Conservation (phyloP, 768 basidiomycete genomes). For the Wakefieldia striispora region DNA sequence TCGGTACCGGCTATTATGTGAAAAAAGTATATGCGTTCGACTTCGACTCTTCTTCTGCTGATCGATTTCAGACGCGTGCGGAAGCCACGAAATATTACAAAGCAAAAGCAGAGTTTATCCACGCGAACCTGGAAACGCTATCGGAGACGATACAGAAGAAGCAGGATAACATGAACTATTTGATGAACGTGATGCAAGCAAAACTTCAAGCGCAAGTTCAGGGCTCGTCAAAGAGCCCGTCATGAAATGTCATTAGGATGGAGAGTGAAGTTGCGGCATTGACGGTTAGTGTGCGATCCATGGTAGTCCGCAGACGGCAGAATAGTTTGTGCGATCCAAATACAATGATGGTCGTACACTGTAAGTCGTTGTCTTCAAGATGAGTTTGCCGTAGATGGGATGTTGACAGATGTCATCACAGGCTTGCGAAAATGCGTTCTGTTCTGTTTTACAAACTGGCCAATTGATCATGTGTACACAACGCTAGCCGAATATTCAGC, state of each 20-base stretch:
- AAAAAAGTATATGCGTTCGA: conserved; percentile 64
- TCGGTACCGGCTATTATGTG: conserved; percentile 96
- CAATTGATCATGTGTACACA: no score
- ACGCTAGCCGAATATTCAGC: no score
- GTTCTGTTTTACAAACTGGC: neutral
- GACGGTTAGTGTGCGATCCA: neutral
- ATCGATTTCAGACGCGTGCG: conserved; percentile 60
- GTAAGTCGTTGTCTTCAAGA: neutral
- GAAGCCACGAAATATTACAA: conserved; percentile 83
- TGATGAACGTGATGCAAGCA: conserved; percentile 71
- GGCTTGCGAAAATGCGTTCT: neutral
- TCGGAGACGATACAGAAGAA: conserved; percentile 91
- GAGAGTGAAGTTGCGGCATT: neutral
- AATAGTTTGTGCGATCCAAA: neutral
- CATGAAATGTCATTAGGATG: conserved; percentile 12
- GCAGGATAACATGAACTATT: conserved; percentile 80
- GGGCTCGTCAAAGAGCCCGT: conserved; percentile 18
- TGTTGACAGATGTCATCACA: neutral
- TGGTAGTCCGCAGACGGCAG: neutral
- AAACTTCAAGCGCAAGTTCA: conserved; percentile 40
- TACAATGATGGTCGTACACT: neutral
- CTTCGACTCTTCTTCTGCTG: neutral
- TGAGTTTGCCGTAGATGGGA: neutral
- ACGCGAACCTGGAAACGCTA: conserved; percentile 77
- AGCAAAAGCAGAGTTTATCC: conserved; percentile 78